Percentiles rank a stretch among this genome's conserved stretches.
Evolutionary conservation across 2,329 filamentous ascomycete species (phyloP).

Genomic region (Chalaropsis thielavioides): DNA sequence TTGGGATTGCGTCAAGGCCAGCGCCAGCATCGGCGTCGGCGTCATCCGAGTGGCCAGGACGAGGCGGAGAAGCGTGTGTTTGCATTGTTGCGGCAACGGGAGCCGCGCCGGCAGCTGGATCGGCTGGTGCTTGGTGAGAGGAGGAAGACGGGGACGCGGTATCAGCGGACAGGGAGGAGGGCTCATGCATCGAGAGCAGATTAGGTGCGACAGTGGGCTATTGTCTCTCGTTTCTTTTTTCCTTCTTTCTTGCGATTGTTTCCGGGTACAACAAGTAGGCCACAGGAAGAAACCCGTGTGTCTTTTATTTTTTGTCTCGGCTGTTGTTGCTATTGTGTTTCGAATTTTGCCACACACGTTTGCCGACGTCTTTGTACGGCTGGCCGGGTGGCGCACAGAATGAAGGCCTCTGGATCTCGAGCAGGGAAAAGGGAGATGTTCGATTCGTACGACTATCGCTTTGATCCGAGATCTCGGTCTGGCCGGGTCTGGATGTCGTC

Average conservation of each 20-base stretch:
- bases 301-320: conserved; percentile 1
- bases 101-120: background rate
- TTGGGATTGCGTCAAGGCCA: background rate
- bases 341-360: background rate
- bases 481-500: background rate
- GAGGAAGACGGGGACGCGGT: background rate
- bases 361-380: background rate
- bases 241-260: background rate
- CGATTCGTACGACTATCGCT: background rate
- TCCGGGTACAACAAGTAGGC: background rate
- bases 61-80: background rate
- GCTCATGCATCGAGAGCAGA: background rate
- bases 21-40: background rate
- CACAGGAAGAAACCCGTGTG: background rate
- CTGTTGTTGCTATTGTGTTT: conserved; percentile 3
- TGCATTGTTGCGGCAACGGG: background rate
- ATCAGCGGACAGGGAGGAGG: background rate
- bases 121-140: background rate
- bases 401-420: background rate
- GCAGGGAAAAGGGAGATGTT: background rate
- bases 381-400: background rate
- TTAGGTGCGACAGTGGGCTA: background rate
- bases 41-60: background rate
- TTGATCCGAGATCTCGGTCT: background rate
- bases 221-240: background rate